Base-by-base conservation (phyloP, 202 grass and related monocot genomes). In the Schoenoplectus tabernaemontani region DNA sequence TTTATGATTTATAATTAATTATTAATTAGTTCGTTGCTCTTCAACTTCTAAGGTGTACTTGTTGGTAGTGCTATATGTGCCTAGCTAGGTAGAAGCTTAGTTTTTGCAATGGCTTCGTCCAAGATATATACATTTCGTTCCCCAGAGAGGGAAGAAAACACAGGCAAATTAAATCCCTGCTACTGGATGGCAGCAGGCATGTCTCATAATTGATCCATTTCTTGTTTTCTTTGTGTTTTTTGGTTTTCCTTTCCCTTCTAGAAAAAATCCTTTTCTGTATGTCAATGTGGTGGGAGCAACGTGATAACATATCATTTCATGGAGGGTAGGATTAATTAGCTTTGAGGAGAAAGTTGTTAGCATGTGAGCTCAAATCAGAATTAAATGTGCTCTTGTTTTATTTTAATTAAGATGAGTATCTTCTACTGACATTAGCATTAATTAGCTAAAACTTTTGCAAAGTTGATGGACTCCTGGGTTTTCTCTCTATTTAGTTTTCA, bases 101-200 rank as follows among this genome's bases (percentile, higher is more conserved):
- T 92, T 92, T 92, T 92, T 85, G 84, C 80, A 84, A 89, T 85
- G 87, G 87, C 87, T 92, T 92, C 87, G 41, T 70, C 68, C 66
- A 70, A 82, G 86, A 37, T 80, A 68, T 36, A 51, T 22, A 1
- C 1, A 8, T 53, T n/a, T 15, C 15, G n/a, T 56, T 19, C 4
- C n/a, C n/a, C n/a, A n/a, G n/a, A n/a, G n/a, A n/a, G n/a, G n/a
- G n/a, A n/a, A n/a, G n/a, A n/a, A n/a, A n/a, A n/a, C n/a, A n/a
- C n/a, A n/a, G n/a, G n/a, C n/a, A n/a, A n/a, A n/a, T n/a, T n/a
- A 84, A 67, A 89, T 81, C 63, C 44, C 30, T 15, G 33, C 47
- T 72, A 76, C 30, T 26, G 39, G 13, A 71, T n/a, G 48, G 48
- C 44, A 48, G 44, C 44, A 82, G 69, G 71, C 57, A 24, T 78